Evolutionary conservation across 768 basidiomycete species (phyloP).

Genomic region (Hortiboletus flavorubellus): DNA sequence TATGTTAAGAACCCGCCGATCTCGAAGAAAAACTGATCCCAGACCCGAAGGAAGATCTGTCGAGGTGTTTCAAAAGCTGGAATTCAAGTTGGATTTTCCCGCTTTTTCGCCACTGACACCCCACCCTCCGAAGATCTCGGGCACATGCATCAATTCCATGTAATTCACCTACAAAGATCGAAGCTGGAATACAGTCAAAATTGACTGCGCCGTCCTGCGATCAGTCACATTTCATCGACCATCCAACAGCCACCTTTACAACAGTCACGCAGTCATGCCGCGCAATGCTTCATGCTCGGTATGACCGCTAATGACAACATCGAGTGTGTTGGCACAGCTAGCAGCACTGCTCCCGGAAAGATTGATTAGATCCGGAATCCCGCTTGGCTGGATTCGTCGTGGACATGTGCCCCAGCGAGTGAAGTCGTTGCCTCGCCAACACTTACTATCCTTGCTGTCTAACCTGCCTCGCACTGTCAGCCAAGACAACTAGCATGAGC

Average conservation of each 20-base stretch:
- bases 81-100: background rate
- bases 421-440: no score
- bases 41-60: background rate
- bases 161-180: background rate
- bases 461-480: no score
- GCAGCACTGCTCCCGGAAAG: background rate
- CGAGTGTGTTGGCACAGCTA: background rate
- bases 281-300: background rate
- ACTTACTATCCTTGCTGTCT: no score
- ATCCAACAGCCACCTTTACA: background rate
- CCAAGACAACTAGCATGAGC: no score
- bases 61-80: background rate
- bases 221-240: background rate
- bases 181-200: background rate
- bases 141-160: background rate
- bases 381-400: background rate
- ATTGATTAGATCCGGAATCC: background rate
- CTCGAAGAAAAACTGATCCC: constrained; percentile 2
- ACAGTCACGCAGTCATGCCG: no score
- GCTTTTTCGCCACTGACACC: background rate
- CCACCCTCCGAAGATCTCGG: background rate
- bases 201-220: background rate
- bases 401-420: background rate
- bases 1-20: constrained; percentile 15
- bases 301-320: background rate